phyloP scores from a whole-genome alignment of 768 basidiomycete genomes.

The Amanita fuliginea region DNA sequence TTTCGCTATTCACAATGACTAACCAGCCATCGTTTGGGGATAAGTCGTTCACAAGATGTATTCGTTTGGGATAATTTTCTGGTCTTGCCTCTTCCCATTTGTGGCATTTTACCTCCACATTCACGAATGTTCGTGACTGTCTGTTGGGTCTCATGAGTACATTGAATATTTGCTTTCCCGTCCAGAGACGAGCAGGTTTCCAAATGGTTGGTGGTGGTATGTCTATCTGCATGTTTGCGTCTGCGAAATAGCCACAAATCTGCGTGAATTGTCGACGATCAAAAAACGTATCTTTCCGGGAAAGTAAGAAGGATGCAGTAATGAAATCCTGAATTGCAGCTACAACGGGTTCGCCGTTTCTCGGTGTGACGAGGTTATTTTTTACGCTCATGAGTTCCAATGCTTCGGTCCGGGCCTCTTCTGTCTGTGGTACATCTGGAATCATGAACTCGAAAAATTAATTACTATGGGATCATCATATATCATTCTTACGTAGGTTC shows the following conservation, averaged over 20 bases:
- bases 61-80: slow-evolving; percentile 45
- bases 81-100: slow-evolving; percentile 71
- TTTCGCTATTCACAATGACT: slow-evolving; percentile 93
- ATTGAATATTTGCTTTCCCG: slow-evolving; percentile 98
- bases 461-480: background rate
- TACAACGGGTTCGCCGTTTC: slow-evolving; percentile 98
- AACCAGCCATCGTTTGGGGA: slow-evolving; percentile 97
- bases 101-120: slow-evolving; percentile 93
- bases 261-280: slow-evolving; percentile 93
- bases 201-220: slow-evolving; percentile 90
- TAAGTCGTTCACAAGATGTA: slow-evolving; percentile 67
- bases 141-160: slow-evolving; percentile 93
- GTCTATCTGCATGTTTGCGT: slow-evolving; percentile 87
- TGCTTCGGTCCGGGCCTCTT: slow-evolving; percentile 95
- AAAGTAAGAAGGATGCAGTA: slow-evolving; percentile 93
- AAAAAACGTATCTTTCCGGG: slow-evolving; percentile 86
- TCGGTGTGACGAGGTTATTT: slow-evolving; percentile 92
- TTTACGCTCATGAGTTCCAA: slow-evolving; percentile 96
- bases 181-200: slow-evolving; percentile 93
- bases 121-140: slow-evolving; percentile 72
- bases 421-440: slow-evolving; percentile 94
- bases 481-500: slow-evolving; percentile 75
- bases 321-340: slow-evolving; percentile 99
- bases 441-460: slow-evolving; percentile 3
- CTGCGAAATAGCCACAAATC: slow-evolving; percentile 89